A percentile compares a stretch with the other conserved stretches of the same genome.
Evolutionary conservation across 257 asterid genomes (phyloP).

Genomic region (Nicotiana paniculata): DNA sequence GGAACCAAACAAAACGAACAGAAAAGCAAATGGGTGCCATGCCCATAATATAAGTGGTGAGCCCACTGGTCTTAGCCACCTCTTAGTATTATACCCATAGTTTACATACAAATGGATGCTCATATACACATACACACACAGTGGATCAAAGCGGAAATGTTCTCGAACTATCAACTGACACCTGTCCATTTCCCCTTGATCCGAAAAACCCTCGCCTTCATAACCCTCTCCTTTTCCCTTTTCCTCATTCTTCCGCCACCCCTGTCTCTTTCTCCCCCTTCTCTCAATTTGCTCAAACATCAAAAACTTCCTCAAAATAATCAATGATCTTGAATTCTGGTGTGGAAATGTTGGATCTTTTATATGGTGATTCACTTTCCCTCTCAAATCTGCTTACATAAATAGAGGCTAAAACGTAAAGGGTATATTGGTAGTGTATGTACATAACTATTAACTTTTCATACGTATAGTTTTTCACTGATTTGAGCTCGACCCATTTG

Average conservation of each 20-base stretch:
- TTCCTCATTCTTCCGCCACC: slow-evolving; percentile 23
- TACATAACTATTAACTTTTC: background rate
- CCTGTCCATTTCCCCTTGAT: background rate
- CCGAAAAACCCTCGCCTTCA: background rate
- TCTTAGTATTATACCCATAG: slow-evolving; percentile 7
- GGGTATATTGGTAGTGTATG: background rate
- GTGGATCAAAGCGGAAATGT: background rate
- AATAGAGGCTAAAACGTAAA: slow-evolving; percentile 3
- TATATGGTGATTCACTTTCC: slow-evolving; percentile 58
- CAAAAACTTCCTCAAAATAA: background rate
- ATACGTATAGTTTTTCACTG: slow-evolving; percentile 13
- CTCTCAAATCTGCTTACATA: slow-evolving; percentile 53
- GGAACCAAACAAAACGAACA: background rate
- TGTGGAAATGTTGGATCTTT: background rate
- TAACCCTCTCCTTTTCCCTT: slow-evolving; percentile 16
- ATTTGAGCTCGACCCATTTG: slow-evolving; percentile 27
- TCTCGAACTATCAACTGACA: background rate
- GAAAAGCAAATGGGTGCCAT: background rate
- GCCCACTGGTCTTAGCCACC: slow-evolving; percentile 6
- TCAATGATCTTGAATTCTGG: slow-evolving; percentile 31
- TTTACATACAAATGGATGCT: background rate
- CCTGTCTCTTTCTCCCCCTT: background rate
- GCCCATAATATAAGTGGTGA: background rate
- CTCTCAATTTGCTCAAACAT: background rate
- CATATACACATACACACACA: background rate